Conservation (phyloP, 2,329 filamentous ascomycete species). For the Fusarium coicis region DNA sequence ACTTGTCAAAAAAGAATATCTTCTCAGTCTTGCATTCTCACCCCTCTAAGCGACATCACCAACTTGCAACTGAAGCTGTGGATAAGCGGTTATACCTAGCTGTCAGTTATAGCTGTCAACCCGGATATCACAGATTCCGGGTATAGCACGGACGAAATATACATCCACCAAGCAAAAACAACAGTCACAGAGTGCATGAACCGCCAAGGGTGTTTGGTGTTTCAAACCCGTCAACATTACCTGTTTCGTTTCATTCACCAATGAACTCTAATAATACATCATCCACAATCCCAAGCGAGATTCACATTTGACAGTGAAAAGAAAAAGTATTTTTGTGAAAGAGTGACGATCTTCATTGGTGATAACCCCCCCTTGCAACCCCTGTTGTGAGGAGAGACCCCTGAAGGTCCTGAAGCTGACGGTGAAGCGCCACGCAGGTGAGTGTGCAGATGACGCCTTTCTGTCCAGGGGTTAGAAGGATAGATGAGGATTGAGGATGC, state of each 20-base stretch:
- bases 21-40: neutral
- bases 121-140: conserved; percentile 20
- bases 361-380: neutral
- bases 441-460: neutral
- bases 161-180: neutral
- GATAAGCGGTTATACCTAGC: conserved; percentile 3
- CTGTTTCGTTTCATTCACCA: conserved; percentile 33
- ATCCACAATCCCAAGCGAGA: conserved; percentile 4
- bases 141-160: conserved; percentile 27
- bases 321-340: neutral
- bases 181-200: conserved; percentile 17
- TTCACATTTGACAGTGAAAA: neutral
- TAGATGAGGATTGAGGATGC: neutral
- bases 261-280: conserved; percentile 1
- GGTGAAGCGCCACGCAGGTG: conserved; percentile 15
- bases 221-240: conserved; percentile 7
- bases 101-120: neutral
- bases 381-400: conserved; percentile 9
- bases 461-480: neutral
- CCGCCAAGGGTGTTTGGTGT: neutral
- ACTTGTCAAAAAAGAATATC: conserved; percentile 11
- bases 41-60: neutral
- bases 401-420: neutral
- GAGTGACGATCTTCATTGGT: conserved; percentile 30
- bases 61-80: neutral